Base-by-base conservation (phyloP, 352 stramenopile genomes). In the Phytopythium mirpurense region DNA sequence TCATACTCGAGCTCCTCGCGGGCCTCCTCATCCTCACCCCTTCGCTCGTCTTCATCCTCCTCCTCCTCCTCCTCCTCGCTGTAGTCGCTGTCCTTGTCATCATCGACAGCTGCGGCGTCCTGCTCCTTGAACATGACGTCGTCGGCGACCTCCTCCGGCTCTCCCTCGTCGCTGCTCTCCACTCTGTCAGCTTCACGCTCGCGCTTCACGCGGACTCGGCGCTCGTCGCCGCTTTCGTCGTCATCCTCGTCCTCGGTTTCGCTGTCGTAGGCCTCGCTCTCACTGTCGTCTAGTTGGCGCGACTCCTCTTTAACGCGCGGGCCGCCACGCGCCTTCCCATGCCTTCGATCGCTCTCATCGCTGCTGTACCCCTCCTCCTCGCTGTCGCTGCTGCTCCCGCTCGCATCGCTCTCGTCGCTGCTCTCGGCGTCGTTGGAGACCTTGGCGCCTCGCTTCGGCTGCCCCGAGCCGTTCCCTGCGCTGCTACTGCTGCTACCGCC, bases 331-430 rank as follows among this genome's bases (percentile, higher is more conserved):
- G 2, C 10, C 4, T 36, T 12, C 31, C 31, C 31, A 16, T 16
- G 16, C 36, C 36, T 1, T 43, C 37, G 18, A 1, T 11, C 27
- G 27, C 44, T 38, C 15, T 49, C 41, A 4, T 47, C 23, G 12
- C 23, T 34, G 41, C 41, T 32, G 1, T 52, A 36, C 21, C 47
- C 48, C 1, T 51, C 54, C 2, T 56, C 37, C 15, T 58, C 56
- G n/a, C 59, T 46, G 19, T 51, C 34, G 24, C 34, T 47, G 2
- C 59, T 51, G 40, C 55, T 29, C 19, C 43, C 50, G 27, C 35
- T 45, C n/a, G 9, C 26, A 5, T 60, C 53, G 8, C 50, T 57
- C 12, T 70, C 44, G 10, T 59, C 56, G 49, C 51, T 68, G 21
- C 56, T 54, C 24, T 51, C 49, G 15, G 29, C 5, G 29, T 32